A percentile compares a stretch with the other conserved stretches of the same genome.
These are phyloP conservation scores for Plantago major DNA, from an alignment of 257 asterid species.

Conservation along the genomic window DNA sequence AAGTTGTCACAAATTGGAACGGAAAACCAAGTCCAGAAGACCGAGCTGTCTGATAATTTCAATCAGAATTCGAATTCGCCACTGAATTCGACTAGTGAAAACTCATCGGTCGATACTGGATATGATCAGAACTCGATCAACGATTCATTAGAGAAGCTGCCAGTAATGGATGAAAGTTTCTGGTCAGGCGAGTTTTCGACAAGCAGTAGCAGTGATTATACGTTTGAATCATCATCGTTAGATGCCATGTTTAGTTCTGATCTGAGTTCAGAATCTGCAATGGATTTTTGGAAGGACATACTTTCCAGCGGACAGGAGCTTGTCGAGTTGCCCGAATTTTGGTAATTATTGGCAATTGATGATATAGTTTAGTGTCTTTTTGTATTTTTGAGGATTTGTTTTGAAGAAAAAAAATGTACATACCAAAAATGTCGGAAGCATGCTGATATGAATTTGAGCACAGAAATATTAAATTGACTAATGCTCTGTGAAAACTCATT, in stretches of 20 bases:
- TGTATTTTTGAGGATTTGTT: background rate
- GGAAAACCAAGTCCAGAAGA: background rate
- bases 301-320: constrained; percentile 14
- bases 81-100: constrained; percentile 23
- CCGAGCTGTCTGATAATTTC: background rate
- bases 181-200: constrained; percentile 33
- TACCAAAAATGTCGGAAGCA: too few species aligned
- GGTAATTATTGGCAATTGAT: background rate
- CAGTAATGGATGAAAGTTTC: constrained; percentile 31
- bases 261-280: constrained; percentile 4
- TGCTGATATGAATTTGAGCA: too few species aligned
- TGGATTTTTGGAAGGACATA: constrained; percentile 21
- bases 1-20: constrained; percentile 5
- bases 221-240: background rate
- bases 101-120: constrained; percentile 1
- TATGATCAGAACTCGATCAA: background rate
- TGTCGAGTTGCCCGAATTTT: constrained; percentile 5
- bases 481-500: too few species aligned
- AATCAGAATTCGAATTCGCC: constrained; percentile 19
- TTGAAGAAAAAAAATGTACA: background rate
- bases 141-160: constrained; percentile 11
- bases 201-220: constrained; percentile 14
- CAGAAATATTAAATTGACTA: too few species aligned
- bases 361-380: background rate
- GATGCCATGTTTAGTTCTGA: constrained; percentile 7